A percentile compares a stretch with the other conserved stretches of the same genome.
Conservation (phyloP, 192 early-diverging fungal genomes). For the Thamnidium elegans region DNA sequence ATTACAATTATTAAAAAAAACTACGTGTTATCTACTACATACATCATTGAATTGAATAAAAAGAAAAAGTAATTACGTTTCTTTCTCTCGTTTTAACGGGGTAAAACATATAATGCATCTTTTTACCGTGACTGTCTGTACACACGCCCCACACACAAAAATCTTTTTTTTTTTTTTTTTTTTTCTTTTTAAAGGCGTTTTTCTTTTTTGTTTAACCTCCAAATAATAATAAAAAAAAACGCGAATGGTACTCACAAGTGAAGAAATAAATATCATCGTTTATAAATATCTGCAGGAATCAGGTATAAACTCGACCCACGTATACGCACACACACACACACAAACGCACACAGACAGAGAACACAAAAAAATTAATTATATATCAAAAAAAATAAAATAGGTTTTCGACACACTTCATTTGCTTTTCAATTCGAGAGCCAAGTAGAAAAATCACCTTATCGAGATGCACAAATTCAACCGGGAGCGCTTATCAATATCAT, state of each 20-base stretch:
- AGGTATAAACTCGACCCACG: slow-evolving; percentile 40
- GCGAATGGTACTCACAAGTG: slow-evolving; percentile 71
- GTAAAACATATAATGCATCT: no score
- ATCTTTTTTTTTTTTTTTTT: no score
- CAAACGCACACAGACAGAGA: neutral
- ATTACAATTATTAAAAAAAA: no score
- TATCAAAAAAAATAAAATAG: slow-evolving; percentile 36
- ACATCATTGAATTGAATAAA: no score
- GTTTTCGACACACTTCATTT: slow-evolving; percentile 84
- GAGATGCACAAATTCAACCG: slow-evolving; percentile 66
- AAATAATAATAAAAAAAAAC: no score
- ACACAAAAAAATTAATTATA: neutral
- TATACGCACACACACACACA: slow-evolving; percentile 1
- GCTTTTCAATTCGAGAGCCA: slow-evolving; percentile 84
- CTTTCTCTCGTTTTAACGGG: no score
- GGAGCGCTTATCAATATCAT: slow-evolving; percentile 83
- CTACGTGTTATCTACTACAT: no score
- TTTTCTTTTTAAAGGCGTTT: no score
- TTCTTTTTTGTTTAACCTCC: no score
- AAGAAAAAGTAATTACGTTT: no score
- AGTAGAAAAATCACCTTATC: slow-evolving; percentile 59
- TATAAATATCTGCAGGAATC: slow-evolving; percentile 87
- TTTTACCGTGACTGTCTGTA: no score
- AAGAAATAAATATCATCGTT: slow-evolving; percentile 87
- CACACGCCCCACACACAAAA: no score